A percentile compares a stretch with the other conserved stretches of the same genome.
Conservation (phyloP, 2,329 filamentous ascomycete genomes). For the Botryotinia globosa region DNA sequence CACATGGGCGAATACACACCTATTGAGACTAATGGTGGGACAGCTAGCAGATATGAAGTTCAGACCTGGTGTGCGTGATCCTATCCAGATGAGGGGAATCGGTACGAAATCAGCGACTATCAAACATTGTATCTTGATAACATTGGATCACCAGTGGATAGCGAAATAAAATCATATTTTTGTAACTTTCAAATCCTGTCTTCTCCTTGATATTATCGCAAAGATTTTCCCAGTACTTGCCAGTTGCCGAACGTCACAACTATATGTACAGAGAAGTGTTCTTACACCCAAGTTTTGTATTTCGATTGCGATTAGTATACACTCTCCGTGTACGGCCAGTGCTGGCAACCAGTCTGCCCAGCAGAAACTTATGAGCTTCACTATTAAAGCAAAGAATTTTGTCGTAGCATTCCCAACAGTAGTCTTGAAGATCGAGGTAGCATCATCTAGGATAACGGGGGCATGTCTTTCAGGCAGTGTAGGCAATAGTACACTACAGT, state of each 20-base stretch:
- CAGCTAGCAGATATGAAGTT: background rate
- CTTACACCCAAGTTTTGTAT: background rate
- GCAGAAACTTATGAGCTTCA: background rate
- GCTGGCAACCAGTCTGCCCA: background rate
- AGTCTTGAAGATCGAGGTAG: background rate
- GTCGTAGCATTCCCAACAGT: accelerated
- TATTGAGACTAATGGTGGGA: background rate
- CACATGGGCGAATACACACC: background rate
- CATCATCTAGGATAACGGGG: no score
- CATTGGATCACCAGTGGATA: background rate
- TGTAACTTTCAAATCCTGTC: background rate
- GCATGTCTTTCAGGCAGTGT: no score
- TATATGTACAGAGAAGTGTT: background rate
- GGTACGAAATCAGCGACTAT: background rate
- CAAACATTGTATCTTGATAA: background rate
- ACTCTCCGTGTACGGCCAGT: background rate
- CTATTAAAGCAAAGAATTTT: background rate
- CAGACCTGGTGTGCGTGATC: background rate
- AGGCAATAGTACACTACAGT: no score
- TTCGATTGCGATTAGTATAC: background rate
- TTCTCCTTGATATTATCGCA: background rate
- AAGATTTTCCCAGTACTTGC: background rate
- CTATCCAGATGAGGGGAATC: background rate
- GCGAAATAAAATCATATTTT: background rate
- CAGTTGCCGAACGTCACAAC: background rate